phyloP scores from a whole-genome alignment of 139 green algal species.

The Chlorella ohadii region DNA sequence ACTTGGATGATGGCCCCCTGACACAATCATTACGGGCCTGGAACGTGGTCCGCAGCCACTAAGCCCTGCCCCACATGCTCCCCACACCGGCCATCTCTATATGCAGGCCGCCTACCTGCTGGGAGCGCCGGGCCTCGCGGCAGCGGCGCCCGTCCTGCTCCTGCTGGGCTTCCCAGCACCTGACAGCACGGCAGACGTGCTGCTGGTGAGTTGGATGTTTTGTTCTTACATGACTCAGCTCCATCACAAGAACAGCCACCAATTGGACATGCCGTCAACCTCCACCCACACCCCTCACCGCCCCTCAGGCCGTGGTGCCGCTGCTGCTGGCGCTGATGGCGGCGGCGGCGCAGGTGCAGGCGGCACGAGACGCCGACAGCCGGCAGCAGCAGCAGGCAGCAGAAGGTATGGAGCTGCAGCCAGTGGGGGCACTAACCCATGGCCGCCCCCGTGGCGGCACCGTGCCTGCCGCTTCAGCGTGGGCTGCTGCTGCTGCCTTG shows the following conservation, averaged over 20 bases:
- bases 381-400: background rate
- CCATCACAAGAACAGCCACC: too few relatives aligned
- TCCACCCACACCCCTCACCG: background rate
- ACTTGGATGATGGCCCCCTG: too few relatives aligned
- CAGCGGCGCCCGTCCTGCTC: background rate
- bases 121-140: background rate
- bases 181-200: background rate
- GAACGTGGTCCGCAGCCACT: too few relatives aligned
- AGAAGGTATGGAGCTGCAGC: constrained; percentile 19
- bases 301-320: background rate
- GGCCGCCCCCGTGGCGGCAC: background rate
- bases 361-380: background rate
- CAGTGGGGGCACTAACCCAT: background rate
- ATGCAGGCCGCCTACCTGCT: constrained; percentile 12
- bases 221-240: too few relatives aligned
- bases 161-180: constrained; percentile 2
- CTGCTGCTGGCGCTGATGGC: too few relatives aligned
- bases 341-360: too few relatives aligned
- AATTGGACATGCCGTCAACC: too few relatives aligned
- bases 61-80: too few relatives aligned
- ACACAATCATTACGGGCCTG: too few relatives aligned
- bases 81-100: background rate
- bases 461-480: constrained; percentile 2
- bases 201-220: background rate
- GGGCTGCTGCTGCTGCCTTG: constrained; percentile 7